Evolutionary conservation across 208 protist genomes (phyloP), one percentile per base, ranked within the genome.

Genomic region (Trypanosoma cruzi): DNA sequence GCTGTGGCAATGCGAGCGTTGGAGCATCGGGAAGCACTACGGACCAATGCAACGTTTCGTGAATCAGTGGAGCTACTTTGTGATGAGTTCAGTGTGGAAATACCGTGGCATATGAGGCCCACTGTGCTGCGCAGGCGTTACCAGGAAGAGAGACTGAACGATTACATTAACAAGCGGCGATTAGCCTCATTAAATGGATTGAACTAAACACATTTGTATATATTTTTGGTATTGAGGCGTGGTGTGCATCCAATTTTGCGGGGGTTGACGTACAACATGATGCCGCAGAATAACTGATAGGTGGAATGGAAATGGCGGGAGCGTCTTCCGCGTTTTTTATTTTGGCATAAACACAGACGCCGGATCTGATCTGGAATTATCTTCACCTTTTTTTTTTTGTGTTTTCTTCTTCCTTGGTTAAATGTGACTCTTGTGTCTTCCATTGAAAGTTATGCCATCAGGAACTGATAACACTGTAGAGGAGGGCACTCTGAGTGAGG

Each of bases 11-110:
- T 77, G n/a, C 69, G 74, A 42, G 75, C 92, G 36, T 68, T 93
- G n/a, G 88, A 96, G 18, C 88, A 78, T 36, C 82, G 89, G 1
- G 89, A 93, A 32, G 84, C 80, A 16, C 44, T 78, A 49, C 79
- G 87, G 7, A 64, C 79, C 48, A 75, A 70, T 40, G 63, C 28
- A 14, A 36, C 52, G 16, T 88, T 84, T 67, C 76, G 80, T 24
- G 56, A 50, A 13, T 81, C 87, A 42, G 80, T 85, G 6, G 88
- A 93, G 65, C 46, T 77, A 54, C 34, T 96, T 5, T 96, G 92
- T 72, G 79, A 88, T 58, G 85, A 82, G 22, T 96, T 88, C 72
- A 84, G 88, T 28, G 87, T 89, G n/a, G 86, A 95, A 67, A 75
- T 80, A 24, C 84, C 86, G 26, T 69, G 73, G 29, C 70, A 79